Conservation (phyloP, 495 filamentous ascomycete genomes). For the Penicillium maclennaniae region DNA sequence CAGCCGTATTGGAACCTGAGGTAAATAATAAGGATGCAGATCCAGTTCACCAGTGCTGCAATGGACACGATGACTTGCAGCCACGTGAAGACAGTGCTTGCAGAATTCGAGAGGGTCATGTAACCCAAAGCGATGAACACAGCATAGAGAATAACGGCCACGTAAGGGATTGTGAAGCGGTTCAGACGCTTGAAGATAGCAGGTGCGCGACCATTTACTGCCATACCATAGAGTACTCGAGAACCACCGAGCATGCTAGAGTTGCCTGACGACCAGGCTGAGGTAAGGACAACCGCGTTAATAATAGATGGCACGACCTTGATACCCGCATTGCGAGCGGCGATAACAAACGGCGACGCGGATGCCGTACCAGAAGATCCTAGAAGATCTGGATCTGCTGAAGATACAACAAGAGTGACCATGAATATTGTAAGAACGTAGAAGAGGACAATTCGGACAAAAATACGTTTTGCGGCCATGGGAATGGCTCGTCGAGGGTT, state of each 20-base stretch:
- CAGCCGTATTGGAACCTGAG: conserved; percentile 53
- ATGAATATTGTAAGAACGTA: conserved; percentile 42
- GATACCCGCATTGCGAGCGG: conserved; percentile 33
- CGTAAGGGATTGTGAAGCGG: conserved; percentile 56
- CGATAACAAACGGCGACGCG: conserved; percentile 55
- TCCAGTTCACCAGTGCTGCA: conserved; percentile 52
- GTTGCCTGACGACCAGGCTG: conserved; percentile 40
- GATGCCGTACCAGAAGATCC: conserved; percentile 27
- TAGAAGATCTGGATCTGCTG: conserved; percentile 45
- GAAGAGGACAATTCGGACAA: conserved; percentile 39
- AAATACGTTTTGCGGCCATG: conserved; percentile 37
- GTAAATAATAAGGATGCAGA: conserved; percentile 49
- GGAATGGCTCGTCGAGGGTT: conserved; percentile 35
- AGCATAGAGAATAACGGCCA: conserved; percentile 43
- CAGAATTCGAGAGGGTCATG: conserved; percentile 50
- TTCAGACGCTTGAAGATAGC: conserved; percentile 49
- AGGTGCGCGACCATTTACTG: conserved; percentile 37
- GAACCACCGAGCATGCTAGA: conserved; percentile 49
- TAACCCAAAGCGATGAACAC: conserved; percentile 54
- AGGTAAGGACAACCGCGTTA: conserved; percentile 47
- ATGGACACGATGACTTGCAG: conserved; percentile 51
- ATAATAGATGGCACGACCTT: conserved; percentile 47
- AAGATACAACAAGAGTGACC: conserved; percentile 44
- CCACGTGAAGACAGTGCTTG: conserved; percentile 56
- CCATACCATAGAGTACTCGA: conserved; percentile 42